Conservation (phyloP, 2,329 filamentous ascomycete genomes). For the Lecanoromycetidae sp. region DNA sequence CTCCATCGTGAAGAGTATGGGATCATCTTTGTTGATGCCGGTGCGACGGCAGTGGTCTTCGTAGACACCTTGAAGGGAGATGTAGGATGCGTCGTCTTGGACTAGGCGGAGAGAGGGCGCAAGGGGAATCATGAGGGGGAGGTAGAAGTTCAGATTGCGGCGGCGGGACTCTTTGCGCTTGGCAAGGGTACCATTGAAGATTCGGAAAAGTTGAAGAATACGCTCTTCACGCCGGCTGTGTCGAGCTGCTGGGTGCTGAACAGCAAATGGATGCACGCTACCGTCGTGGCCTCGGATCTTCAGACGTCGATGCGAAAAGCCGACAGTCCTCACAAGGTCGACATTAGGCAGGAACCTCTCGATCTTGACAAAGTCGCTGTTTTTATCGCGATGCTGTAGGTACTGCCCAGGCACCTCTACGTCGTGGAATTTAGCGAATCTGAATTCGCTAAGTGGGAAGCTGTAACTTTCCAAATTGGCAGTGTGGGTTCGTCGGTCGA, state of each 20-base stretch:
- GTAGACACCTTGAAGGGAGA: slow-evolving; percentile 87
- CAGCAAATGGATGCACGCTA: slow-evolving; percentile 89
- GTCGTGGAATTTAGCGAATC: slow-evolving; percentile 96
- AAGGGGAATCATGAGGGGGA: slow-evolving; percentile 89
- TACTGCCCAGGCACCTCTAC: slow-evolving; percentile 98
- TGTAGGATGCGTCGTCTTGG: slow-evolving; percentile 87
- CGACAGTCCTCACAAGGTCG: slow-evolving; percentile 80
- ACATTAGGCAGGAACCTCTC: slow-evolving; percentile 94
- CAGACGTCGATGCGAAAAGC: slow-evolving; percentile 79
- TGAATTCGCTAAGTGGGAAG: slow-evolving; percentile 86
- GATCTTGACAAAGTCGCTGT: slow-evolving; percentile 94
- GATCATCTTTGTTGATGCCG: slow-evolving; percentile 85
- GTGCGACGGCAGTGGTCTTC: slow-evolving; percentile 89
- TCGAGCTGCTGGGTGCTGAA: slow-evolving; percentile 86
- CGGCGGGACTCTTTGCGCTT: slow-evolving; percentile 93
- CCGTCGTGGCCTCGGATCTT: slow-evolving; percentile 97
- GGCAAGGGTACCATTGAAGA: slow-evolving; percentile 82
- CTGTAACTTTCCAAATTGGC: slow-evolving; percentile 75
- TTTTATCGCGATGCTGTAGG: slow-evolving; percentile 94
- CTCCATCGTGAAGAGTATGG: slow-evolving; percentile 88
- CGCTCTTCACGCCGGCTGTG: slow-evolving; percentile 90
- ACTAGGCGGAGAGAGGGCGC: slow-evolving; percentile 91
- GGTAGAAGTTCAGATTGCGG: slow-evolving; percentile 87
- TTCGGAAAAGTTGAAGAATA: slow-evolving; percentile 90
- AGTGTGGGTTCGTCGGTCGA: slow-evolving; percentile 66